phyloP scores from a whole-genome alignment of 768 basidiomycete genomes.

The Suillus weaverae region DNA sequence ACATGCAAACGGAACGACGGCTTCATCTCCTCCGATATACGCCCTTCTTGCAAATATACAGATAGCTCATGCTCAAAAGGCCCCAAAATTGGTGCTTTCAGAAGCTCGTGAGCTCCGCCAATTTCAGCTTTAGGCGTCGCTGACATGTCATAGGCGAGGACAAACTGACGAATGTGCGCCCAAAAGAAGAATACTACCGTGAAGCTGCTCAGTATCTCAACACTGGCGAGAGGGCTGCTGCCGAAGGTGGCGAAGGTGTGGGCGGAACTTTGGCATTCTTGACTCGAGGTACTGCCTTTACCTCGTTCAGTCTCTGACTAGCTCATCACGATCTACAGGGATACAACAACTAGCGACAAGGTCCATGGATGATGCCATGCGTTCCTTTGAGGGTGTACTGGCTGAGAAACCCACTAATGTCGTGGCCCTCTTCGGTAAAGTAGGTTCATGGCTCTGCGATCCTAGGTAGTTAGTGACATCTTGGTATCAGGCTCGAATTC shows the following conservation, averaged over 20 bases:
- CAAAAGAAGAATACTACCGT: slow-evolving; percentile 66
- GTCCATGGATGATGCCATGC: slow-evolving; percentile 78
- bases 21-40: slow-evolving; percentile 70
- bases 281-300: slow-evolving; percentile 54
- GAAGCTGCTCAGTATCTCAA: slow-evolving; percentile 74
- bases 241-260: slow-evolving; percentile 60
- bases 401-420: slow-evolving; percentile 80
- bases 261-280: slow-evolving; percentile 59
- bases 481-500: slow-evolving; percentile 67
- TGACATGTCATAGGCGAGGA: slow-evolving; percentile 56
- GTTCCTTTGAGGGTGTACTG: slow-evolving; percentile 80
- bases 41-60: slow-evolving; percentile 84
- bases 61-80: slow-evolving; percentile 74
- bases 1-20: slow-evolving; percentile 45
- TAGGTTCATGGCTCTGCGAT: slow-evolving; percentile 26
- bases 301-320: background rate
- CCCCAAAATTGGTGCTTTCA: slow-evolving; percentile 75
- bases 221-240: slow-evolving; percentile 50
- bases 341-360: slow-evolving; percentile 80
- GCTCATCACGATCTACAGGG: slow-evolving; percentile 43
- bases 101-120: slow-evolving; percentile 62
- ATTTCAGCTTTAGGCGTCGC: slow-evolving; percentile 13
- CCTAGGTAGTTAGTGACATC: slow-evolving; percentile 3
- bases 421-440: slow-evolving; percentile 86
- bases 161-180: slow-evolving; percentile 53